Conservation (phyloP, 2,329 filamentous ascomycete species). For the Fusarium sp. region DNA sequence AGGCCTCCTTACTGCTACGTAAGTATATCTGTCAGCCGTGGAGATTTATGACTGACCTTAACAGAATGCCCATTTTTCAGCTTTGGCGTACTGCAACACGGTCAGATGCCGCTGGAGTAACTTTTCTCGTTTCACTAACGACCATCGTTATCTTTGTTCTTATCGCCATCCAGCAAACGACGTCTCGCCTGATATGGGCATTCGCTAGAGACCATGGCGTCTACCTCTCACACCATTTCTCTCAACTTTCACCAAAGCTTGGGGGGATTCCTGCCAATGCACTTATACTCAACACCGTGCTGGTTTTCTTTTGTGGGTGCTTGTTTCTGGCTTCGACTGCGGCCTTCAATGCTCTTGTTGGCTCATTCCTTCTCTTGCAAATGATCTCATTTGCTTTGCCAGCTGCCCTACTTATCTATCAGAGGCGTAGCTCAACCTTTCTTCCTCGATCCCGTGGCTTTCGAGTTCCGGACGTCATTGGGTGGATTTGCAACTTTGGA, state of each 20-base stretch:
- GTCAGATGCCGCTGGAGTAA: neutral
- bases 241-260: neutral
- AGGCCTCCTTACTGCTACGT: neutral
- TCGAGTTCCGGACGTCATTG: rapidly evolving
- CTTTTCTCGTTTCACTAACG: neutral
- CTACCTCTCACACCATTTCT: neutral
- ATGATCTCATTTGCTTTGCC: neutral
- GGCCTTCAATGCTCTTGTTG: neutral
- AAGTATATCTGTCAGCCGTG: neutral
- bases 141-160: neutral
- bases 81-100: neutral
- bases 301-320: neutral
- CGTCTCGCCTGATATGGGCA: neutral
- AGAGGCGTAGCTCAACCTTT: neutral
- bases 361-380: neutral
- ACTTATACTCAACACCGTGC: neutral
- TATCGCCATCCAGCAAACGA: neutral
- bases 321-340: neutral
- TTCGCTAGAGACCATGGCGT: neutral
- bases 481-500: neutral
- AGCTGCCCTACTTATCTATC: neutral
- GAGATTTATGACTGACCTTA: neutral
- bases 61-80: neutral
- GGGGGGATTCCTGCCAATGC: neutral
- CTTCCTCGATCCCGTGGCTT: neutral